Base-by-base conservation (phyloP, 106 monocot genomes). In the Phalaenopsis equestris region DNA sequence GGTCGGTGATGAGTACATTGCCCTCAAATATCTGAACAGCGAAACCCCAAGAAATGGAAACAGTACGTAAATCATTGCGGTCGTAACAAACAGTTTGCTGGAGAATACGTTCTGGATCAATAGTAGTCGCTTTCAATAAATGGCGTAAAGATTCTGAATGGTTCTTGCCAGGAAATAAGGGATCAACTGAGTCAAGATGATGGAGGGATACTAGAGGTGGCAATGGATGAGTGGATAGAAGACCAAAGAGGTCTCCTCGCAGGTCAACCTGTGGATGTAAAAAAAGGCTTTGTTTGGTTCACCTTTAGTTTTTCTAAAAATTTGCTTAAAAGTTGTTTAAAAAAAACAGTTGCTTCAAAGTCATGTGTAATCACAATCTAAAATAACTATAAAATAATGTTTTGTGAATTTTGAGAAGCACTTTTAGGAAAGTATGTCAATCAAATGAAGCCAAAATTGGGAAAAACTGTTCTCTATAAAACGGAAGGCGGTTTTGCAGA, bases 41-140 rank as follows among this genome's bases (percentile, higher is more conserved):
- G 70, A 94, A 94, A 36, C 97, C 97, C 97, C 97, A 97, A 4
- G 94, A 86, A 79, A 97, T 64, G 2, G 97, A 97, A 56, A 97
- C 38, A 0, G 94, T 88, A 1, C 41, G 85, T 16, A 47, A 43
- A 7, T 30, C 79, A 1, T 16, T 77, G 10, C 30, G 76, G 64
- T 94, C 93, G 72, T 97, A 94, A 73, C 97, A 97, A 82, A 94
- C 84, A 19, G 82, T 87, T 79, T 93, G 93, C 77, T 96, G 96
- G 48, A 96, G 57, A 81, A 87, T 78, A 75, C 88, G 84, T 11
- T 72, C 83, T 79, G 89, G 88, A 73, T 96, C 93, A 57, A 68
- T 76, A 52, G 79, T 74, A 10, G 78, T 81, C 41, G 93, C 91
- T 74, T 84, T 55, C 76, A 93, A 83, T 48, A 96, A 76, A 77